Base-by-base conservation (phyloP, 2,329 filamentous ascomycete species). In the Colletotrichum truncatum region DNA sequence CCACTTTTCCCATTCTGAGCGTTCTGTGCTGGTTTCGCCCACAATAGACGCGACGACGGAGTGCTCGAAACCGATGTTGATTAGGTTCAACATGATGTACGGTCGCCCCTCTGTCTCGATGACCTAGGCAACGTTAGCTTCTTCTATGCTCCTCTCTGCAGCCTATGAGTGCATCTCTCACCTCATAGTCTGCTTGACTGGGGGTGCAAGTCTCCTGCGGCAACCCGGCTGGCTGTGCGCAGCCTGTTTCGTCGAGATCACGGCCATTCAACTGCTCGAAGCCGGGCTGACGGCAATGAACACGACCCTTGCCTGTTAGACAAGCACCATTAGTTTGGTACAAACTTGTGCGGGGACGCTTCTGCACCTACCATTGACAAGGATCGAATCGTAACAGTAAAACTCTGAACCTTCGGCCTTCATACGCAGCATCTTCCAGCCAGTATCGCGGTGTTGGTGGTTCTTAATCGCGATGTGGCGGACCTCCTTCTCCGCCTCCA, bases 311-410 rank as follows among this genome's bases (percentile, higher is more conserved):
- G 11, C 70, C 70, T 69, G 16, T 1, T 10, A n/a, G 28, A 14
- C n/a, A n/a, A n/a, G n/a, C n/a, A n/a, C n/a, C n/a, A n/a, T n/a
- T n/a, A n/a, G n/a, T n/a, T n/a, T n/a, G n/a, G n/a, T n/a, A n/a
- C n/a, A n/a, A n/a, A n/a, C n/a, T n/a, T n/a, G n/a, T n/a, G n/a
- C n/a, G n/a, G n/a, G n/a, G n/a, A n/a, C n/a, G 26, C 14, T 18
- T 34, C 8, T 12, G 28, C 26, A 21, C 68, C 23, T 12, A 69
- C 70, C 68, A n/a, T 72, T 72, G 18, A 72, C 69, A 6, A 72
- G 51, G 2, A 72, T 48, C 2, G 71, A 72, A 39, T 72, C 69
- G 18, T 71, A 72, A 51, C 71, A 72, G 23, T 63, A 66, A 4
- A 66, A 62, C 18, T 66, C 63, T 6, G 63, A 66, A 12, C 63